These are phyloP conservation scores for Dendrobium chrysotoxum DNA, from an alignment of 106 monocot genomes.

Conservation along the genomic window DNA sequence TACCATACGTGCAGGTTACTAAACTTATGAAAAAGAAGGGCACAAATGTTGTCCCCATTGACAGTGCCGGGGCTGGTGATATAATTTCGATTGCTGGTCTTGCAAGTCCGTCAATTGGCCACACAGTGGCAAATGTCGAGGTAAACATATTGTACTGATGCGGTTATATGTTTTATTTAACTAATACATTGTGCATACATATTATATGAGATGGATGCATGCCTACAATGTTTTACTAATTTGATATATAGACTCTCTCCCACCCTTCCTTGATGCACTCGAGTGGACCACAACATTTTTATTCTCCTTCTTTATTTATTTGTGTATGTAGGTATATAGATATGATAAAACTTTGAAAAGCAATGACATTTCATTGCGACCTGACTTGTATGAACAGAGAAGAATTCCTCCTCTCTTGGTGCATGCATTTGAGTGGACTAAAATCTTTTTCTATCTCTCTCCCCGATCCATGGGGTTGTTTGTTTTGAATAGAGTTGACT, in stretches of 20 bases:
- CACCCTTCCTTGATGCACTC: background rate
- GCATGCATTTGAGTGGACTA: background rate
- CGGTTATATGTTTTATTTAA: background rate
- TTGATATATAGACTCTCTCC: no score
- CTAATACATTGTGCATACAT: background rate
- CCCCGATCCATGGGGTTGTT: background rate
- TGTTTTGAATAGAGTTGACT: no score
- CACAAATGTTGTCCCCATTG: constrained; percentile 66
- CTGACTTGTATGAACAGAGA: background rate
- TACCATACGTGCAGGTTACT: constrained; percentile 32
- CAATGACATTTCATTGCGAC: background rate
- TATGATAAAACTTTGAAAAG: background rate
- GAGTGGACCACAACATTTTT: background rate
- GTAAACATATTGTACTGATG: constrained; percentile 18
- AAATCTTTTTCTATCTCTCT: background rate
- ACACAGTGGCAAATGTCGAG: constrained; percentile 84
- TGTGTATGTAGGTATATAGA: background rate
- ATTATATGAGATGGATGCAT: background rate
- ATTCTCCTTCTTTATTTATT: background rate
- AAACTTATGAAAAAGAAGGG: constrained; percentile 99
- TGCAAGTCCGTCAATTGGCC: constrained; percentile 80
- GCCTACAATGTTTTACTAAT: background rate
- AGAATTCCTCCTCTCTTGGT: background rate
- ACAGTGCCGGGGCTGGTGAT: constrained; percentile 91
- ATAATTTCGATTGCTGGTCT: constrained; percentile 93